A percentile compares a stretch with the other conserved stretches of the same genome.
Conservation (phyloP, 345 rosid species). For the Gynandropsis gynandra region DNA sequence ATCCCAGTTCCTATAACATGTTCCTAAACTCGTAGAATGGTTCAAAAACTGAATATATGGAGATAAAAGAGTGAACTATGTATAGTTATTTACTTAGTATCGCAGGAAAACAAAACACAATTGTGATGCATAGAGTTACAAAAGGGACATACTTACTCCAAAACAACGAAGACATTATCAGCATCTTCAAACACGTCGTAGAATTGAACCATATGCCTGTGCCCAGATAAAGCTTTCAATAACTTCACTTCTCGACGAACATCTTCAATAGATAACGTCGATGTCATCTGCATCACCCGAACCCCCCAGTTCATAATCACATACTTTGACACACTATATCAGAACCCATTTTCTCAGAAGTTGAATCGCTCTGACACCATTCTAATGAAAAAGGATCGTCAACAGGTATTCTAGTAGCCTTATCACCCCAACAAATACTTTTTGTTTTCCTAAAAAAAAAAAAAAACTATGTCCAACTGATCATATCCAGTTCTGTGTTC, state of each 20-base stretch:
- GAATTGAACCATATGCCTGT: slow-evolving; percentile 68
- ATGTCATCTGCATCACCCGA: slow-evolving; percentile 69
- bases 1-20: neutral
- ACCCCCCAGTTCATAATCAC: neutral
- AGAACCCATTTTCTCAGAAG: neutral
- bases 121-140: neutral
- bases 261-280: slow-evolving; percentile 80
- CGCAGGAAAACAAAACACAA: neutral
- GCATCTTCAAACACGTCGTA: slow-evolving; percentile 84
- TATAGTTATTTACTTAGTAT: neutral
- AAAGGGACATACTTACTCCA: slow-evolving; percentile 66
- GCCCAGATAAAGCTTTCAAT: slow-evolving; percentile 72
- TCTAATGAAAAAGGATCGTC: neutral
- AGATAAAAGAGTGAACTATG: neutral
- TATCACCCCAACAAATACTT: too few species aligned
- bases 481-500: neutral
- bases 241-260: slow-evolving; percentile 92
- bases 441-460: too few species aligned
- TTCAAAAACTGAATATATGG: neutral
- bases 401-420: too few species aligned
- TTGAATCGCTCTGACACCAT: neutral
- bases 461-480: neutral
- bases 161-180: slow-evolving; percentile 67
- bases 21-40: neutral
- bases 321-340: neutral